Conservation (phyloP, 139 green algal genomes). For the Diplosphaera chodatii region DNA sequence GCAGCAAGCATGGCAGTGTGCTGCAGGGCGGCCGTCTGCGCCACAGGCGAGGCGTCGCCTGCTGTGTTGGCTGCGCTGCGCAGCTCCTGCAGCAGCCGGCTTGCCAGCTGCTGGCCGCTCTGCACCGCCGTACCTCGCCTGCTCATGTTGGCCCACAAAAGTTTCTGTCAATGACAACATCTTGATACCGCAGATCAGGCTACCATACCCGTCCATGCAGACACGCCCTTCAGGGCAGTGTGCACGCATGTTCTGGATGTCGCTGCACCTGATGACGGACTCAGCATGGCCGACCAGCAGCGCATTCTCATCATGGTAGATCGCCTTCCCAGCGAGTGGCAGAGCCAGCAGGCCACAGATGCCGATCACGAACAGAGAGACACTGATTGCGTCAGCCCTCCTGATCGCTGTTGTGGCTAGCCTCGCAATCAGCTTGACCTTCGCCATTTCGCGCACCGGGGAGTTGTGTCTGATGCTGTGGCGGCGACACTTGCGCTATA, state of each 20-base stretch:
- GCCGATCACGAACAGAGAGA: conserved; percentile 25
- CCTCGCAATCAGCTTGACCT: neutral
- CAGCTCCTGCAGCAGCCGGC: neutral
- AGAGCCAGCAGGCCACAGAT: conserved; percentile 22
- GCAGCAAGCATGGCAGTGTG: neutral
- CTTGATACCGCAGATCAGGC: no score
- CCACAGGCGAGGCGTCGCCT: neutral
- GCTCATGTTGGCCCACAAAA: no score
- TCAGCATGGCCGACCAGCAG: conserved; percentile 38
- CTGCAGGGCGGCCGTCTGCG: neutral
- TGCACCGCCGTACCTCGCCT: neutral
- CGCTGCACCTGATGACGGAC: conserved; percentile 24
- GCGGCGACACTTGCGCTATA: no score
- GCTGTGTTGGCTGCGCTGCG: neutral
- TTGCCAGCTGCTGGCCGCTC: neutral
- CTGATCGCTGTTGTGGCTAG: neutral
- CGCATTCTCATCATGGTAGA: conserved; percentile 62
- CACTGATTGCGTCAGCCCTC: neutral
- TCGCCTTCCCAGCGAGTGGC: conserved; percentile 35
- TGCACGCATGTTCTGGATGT: no score
- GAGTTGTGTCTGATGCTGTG: no score
- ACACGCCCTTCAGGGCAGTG: no score
- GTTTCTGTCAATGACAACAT: no score
- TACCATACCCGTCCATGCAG: no score
- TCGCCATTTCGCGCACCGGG: no score